Percentiles rank a stretch among this genome's conserved stretches.
phyloP scores from a whole-genome alignment of 257 asterid genomes.

The Scutellaria barbata region DNA sequence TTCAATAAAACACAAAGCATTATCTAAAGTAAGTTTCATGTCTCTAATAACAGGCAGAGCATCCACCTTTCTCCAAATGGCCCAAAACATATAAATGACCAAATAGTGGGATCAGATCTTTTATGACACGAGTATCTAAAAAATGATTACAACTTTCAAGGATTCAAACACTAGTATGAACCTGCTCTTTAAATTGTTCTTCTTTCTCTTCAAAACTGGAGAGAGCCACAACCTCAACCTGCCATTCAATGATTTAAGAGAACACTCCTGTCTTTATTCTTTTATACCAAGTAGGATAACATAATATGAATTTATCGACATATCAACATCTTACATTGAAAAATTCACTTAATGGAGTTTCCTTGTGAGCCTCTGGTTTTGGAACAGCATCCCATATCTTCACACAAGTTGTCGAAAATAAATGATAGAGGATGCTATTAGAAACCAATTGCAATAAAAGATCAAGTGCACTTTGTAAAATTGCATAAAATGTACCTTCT shows the following conservation, averaged over 20 bases:
- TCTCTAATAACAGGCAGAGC: conserved; percentile 16
- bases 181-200: conserved; percentile 89
- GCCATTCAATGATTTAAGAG: conserved; percentile 33
- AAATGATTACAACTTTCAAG: conserved; percentile 27
- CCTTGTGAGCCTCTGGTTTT: conserved; percentile 91
- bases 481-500: conserved; percentile 63
- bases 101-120: conserved; percentile 3
- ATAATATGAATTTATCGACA: conserved; percentile 13
- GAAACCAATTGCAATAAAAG: conserved; percentile 22
- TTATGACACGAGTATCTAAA: conserved; percentile 13
- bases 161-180: conserved; percentile 36
- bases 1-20: conserved; percentile 39
- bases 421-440: conserved; percentile 26
- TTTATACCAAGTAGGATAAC: conserved; percentile 11
- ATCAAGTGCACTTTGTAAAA: conserved; percentile 19
- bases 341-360: conserved; percentile 90
- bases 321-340: conserved; percentile 75
- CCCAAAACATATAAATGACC: conserved; percentile 14
- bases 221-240: conserved; percentile 90
- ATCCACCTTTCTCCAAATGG: conserved; percentile 33
- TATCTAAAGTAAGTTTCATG: conserved; percentile 27
- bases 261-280: conserved; percentile 18
- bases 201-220: conserved; percentile 89
- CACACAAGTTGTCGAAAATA: conserved; percentile 28
- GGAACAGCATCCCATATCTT: conserved; percentile 99